Evolutionary conservation across 2,329 filamentous ascomycete genomes (phyloP), one percentile per base, ranked within the genome.

Genomic region (Delphinella strobiligena): DNA sequence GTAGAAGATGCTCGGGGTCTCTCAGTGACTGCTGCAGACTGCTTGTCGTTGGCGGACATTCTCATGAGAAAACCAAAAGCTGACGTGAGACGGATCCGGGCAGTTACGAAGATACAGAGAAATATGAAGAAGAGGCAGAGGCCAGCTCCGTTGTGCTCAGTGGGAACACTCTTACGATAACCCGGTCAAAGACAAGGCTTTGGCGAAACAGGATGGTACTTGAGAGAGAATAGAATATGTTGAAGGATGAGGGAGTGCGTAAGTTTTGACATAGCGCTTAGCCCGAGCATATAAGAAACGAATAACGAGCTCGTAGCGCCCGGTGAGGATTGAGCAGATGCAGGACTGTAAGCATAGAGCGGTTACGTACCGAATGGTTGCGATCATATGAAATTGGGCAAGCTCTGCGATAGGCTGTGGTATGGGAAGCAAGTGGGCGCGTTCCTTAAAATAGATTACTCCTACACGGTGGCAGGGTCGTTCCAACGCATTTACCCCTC

Each of bases 1-100:
- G 58, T 53, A n/a, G 61, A 63, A 37, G 54, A 60, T 19, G 41
- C 40, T 30, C 40, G 42, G 17, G 45, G 45, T 37, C 45, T 27
- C 12, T 39, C 36, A 31, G 31, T 43, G 19, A 38, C 40, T 47
- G 33, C 40, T 29, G 42, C 29, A 27, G 19, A 15, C 34, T 39
- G 31, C 14, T 12, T 36, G 30, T 9, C 17, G 40, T 43, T 40
- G 44, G 30, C 35, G 36, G 31, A 43, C 38, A 41, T 42, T 39
- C 39, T 31, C 34, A 36, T 31, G 22, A 27, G 19, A 19, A 24
- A 27, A 38, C 22, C 33, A 17, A 34, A 29, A 31, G 44, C 44
- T 42, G 38, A 44, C 38, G 45, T 37, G 45, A 47, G 45, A 47
- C 39, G 42, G 41, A 31, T 29, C 30, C 33, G 37, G 29, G 37